These are phyloP conservation scores for Fusarium chlamydosporum DNA, from an alignment of 2,329 filamentous ascomycete species.

Conservation along the genomic window DNA sequence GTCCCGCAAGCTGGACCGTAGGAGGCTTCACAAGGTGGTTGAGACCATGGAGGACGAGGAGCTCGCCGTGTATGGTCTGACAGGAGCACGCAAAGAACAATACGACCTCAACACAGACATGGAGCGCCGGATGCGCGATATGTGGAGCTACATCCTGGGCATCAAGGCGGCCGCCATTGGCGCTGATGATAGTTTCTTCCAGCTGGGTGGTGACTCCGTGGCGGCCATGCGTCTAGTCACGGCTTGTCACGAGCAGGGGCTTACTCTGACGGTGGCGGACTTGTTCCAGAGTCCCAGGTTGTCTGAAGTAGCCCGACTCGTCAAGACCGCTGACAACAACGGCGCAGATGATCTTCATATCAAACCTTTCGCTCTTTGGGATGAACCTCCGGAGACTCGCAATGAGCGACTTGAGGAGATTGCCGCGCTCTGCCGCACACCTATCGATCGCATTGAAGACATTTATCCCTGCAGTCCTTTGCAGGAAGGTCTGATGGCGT, in stretches of 20 bases:
- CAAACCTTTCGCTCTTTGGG: conserved; percentile 17
- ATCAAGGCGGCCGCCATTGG: conserved; percentile 55
- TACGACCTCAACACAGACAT: conserved; percentile 16
- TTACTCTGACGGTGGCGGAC: conserved; percentile 14
- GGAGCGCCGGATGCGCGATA: conserved; percentile 14
- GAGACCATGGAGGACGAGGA: conserved; percentile 19
- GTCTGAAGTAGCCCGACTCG: conserved; percentile 17
- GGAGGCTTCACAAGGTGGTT: conserved; percentile 17
- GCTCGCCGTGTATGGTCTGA: conserved; percentile 15
- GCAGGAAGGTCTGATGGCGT: conserved; percentile 15
- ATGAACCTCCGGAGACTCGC: conserved; percentile 19
- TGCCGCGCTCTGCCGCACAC: conserved; percentile 18
- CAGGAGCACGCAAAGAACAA: conserved; percentile 16
- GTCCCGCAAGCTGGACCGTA: conserved; percentile 15
- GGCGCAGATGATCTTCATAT: conserved; percentile 11
- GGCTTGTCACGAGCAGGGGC: conserved; percentile 14
- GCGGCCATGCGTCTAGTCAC: conserved; percentile 64
- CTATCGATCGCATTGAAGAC: conserved; percentile 19
- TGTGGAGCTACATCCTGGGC: conserved; percentile 58
- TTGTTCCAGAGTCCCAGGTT: conserved; percentile 19
- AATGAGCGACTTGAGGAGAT: conserved; percentile 18
- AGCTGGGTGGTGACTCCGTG: conserved; percentile 64
- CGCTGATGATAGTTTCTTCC: conserved; percentile 63
- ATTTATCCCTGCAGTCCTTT: conserved; percentile 21
- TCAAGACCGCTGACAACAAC: conserved; percentile 15